phyloP scores from a whole-genome alignment of 495 filamentous ascomycete species.

The Friedmanniomyces endolithicus region DNA sequence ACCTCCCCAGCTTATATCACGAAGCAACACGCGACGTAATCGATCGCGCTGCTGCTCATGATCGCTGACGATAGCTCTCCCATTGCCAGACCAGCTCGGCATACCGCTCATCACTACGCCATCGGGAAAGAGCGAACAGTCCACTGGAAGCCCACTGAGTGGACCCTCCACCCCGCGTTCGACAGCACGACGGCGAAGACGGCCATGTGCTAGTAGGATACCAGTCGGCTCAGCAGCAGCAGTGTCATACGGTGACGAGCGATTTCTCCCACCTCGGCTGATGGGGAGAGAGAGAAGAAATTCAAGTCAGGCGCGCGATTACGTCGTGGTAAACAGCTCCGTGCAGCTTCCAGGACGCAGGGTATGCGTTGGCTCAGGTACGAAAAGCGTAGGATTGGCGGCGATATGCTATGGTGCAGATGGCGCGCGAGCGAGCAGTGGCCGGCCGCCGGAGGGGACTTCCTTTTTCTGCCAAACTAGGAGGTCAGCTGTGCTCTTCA shows the following conservation, averaged over 20 bases:
- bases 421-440: not conserved
- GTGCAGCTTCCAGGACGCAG: not conserved
- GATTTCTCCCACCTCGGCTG: not conserved
- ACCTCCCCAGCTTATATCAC: not conserved
- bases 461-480: not conserved
- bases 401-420: not conserved
- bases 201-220: not conserved
- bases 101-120: not conserved
- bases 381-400: not conserved
- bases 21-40: not conserved
- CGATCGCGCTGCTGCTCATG: not conserved
- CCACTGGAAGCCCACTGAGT: not conserved
- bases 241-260: not conserved
- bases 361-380: not conserved
- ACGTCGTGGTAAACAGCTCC: not conserved
- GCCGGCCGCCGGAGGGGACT: not conserved
- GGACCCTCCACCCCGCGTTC: not conserved
- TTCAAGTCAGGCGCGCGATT: not conserved
- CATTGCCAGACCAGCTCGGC: not conserved
- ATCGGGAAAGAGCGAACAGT: not conserved
- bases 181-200: not conserved
- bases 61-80: conserved; percentile 1
- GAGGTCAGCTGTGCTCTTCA: not conserved
- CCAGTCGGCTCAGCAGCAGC: not conserved
- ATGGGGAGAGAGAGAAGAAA: not conserved